Evolutionary conservation across 2,329 filamentous ascomycete genomes (phyloP).

Genomic region (Capronia americana): DNA sequence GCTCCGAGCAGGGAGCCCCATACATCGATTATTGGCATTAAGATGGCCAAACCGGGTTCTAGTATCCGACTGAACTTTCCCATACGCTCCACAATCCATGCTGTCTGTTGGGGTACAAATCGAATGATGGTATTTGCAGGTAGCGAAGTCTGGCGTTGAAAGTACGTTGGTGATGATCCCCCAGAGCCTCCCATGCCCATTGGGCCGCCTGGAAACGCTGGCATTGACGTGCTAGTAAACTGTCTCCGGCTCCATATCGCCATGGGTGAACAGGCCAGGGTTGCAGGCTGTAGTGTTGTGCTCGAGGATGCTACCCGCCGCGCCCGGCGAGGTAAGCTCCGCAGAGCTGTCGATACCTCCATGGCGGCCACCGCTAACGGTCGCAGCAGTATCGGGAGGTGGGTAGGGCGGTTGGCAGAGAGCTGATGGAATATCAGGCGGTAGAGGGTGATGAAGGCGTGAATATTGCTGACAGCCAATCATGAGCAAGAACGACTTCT

Average conservation of each 20-base stretch:
- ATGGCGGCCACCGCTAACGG: constrained; percentile 10
- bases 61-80: constrained; percentile 95
- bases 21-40: constrained; percentile 83
- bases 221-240: constrained; percentile 32
- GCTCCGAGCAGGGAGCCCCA: neutral
- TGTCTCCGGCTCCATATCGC: constrained; percentile 37
- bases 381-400: neutral
- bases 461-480: neutral
- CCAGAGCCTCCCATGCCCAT: constrained; percentile 44
- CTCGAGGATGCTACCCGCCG: neutral
- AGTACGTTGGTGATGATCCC: constrained; percentile 73
- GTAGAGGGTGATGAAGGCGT: constrained; percentile 4
- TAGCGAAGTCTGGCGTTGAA: constrained; percentile 68
- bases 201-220: constrained; percentile 43
- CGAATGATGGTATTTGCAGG: constrained; percentile 94
- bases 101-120: constrained; percentile 99
- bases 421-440: neutral
- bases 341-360: constrained; percentile 27
- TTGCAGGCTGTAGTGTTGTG: neutral
- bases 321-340: constrained; percentile 24
- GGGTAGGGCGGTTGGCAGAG: neutral
- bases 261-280: constrained; percentile 34
- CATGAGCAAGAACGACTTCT: constrained; percentile 4
- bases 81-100: constrained; percentile 99
- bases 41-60: constrained; percentile 85